Base-by-base conservation (phyloP, 2,329 filamentous ascomycete genomes). In the Sordariomycetes sp. region DNA sequence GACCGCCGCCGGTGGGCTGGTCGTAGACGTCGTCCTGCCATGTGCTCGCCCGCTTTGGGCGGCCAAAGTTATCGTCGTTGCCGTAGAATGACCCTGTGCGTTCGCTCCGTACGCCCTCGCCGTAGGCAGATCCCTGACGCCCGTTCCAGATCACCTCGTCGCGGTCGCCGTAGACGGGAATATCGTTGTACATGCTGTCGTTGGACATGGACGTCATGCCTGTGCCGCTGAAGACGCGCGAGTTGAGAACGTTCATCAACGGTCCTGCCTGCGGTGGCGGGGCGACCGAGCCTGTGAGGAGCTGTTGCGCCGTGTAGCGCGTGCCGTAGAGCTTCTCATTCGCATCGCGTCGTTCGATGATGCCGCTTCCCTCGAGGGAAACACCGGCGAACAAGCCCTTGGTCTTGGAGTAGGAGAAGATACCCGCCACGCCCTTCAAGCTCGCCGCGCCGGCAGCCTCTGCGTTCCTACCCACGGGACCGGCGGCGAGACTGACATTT, bases 391-490 rank as follows among this genome's bases (percentile, higher is more conserved):
- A 98, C 21, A 98, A 66, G 15, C 92, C 92, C 66, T 95, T 96
- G 10, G 92, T 98, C 64, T 95, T 96, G 56, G 83, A 92, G 69
- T 98, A 98, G 50, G 85, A 86, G 67, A 98, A 98, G 32, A 98
- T 81, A 34, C 86, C 92, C 0, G 88, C 84, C 8, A 96, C 82
- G 42, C 86, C 80, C 65, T 79, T 90, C 42, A 94, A 70, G 46
- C 86, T 94, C 7, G 92, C 92, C 11, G 88, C 90, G 42, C 92
- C 92, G 23, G 92, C 90, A 10, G 92, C 92, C 60, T 98, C 92
- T 30, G 90, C 92, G 59, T 95, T 96, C 49, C 92, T 76, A 35
- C 92, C 92, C 18, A 98, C 75, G 0, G 92, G 92, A 2, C 92
- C 92, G 6, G 92, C 92, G 14, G 92, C 92, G 47, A 98, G 82